A percentile compares a stretch with the other conserved stretches of the same genome.
Conservation (phyloP, 176 grass and related monocot species). For the Thinopyrum elongatum region DNA sequence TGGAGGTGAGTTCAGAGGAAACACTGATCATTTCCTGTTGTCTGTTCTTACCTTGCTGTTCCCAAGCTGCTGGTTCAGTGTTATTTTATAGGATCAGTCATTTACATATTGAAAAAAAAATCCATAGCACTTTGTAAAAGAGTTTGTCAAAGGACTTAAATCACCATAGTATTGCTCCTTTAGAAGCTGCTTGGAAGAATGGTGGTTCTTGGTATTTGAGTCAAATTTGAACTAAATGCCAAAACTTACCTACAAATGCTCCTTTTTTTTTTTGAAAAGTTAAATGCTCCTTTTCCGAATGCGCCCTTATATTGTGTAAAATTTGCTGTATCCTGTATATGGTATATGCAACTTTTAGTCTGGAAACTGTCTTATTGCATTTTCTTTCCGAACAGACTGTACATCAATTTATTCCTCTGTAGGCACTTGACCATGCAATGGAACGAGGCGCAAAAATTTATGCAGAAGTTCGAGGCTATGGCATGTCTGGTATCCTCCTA, state of each 20-base stretch:
- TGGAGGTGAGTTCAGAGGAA: conserved; percentile 75
- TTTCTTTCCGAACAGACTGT: conserved; percentile 5
- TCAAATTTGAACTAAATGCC: background rate
- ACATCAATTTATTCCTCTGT: background rate
- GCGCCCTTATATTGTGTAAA: background rate
- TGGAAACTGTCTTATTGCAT: background rate
- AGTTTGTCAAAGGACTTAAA: background rate
- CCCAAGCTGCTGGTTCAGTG: background rate
- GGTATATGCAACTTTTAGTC: background rate
- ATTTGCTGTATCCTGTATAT: background rate
- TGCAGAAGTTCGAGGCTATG: conserved; percentile 89
- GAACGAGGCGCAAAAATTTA: conserved; percentile 85
- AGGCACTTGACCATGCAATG: conserved; percentile 87
- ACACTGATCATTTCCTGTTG: background rate
- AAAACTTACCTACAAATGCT: background rate
- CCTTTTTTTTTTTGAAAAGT: no score
- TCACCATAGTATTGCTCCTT: background rate
- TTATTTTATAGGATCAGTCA: background rate
- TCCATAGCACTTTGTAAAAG: background rate
- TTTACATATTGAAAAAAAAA: background rate
- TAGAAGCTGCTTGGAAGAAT: background rate
- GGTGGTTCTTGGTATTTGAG: background rate
- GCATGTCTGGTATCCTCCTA: conserved; percentile 79
- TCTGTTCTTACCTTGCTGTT: background rate
- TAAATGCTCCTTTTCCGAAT: background rate